phyloP scores from a whole-genome alignment of 106 monocot species.

The Dactylorhiza incarnata region DNA sequence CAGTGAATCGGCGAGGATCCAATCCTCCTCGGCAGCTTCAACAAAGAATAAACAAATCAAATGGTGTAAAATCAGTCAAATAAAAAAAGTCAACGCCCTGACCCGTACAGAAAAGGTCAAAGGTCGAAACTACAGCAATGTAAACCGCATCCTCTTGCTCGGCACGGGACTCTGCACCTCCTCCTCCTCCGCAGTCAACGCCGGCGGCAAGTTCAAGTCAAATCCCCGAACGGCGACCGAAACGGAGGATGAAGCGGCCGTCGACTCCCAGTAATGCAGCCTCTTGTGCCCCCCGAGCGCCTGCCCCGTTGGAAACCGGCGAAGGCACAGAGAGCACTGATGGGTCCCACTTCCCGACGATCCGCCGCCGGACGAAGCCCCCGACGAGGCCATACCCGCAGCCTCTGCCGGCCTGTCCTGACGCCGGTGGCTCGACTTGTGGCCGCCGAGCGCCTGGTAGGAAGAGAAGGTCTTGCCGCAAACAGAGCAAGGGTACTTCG shows the following conservation, averaged over 20 bases:
- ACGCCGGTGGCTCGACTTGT: slow-evolving; percentile 32
- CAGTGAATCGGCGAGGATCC: too few relatives aligned
- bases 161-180: not conserved
- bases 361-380: not conserved
- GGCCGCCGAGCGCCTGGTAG: slow-evolving; percentile 23
- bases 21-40: too few relatives aligned
- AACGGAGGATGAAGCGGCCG: not conserved
- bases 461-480: slow-evolving; percentile 18
- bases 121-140: not conserved
- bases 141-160: not conserved
- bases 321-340: slow-evolving; percentile 10
- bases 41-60: too few relatives aligned
- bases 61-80: too few relatives aligned
- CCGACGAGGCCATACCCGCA: not conserved
- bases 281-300: slow-evolving; percentile 27
- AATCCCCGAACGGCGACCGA: slow-evolving; percentile 4
- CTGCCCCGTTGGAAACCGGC: slow-evolving; percentile 22
- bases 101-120: not conserved
- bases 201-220: slow-evolving; percentile 18
- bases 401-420: not conserved
- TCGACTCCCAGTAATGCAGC: slow-evolving; percentile 19
- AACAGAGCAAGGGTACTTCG: slow-evolving; percentile 19
- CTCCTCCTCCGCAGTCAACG: slow-evolving; percentile 11
- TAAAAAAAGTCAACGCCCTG: not conserved
- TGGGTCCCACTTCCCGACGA: slow-evolving; percentile 1